A percentile compares a stretch with the other conserved stretches of the same genome.
These are phyloP conservation scores for Hypericum androsaemum DNA, from an alignment of 345 rosid genomes.

Conservation along the genomic window DNA sequence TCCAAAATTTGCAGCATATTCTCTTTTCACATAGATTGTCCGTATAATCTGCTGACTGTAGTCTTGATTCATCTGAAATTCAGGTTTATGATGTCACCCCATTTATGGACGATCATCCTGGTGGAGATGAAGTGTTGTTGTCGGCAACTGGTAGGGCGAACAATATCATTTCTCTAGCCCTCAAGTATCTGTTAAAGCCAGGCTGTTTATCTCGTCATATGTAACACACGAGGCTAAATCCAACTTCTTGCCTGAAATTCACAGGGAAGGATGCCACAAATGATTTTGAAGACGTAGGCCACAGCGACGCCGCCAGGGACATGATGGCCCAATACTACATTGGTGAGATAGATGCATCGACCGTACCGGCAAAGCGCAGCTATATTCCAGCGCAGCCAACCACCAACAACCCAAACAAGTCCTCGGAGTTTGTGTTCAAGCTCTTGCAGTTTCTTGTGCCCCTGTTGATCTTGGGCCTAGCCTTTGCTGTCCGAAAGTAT, in stretches of 20 bases:
- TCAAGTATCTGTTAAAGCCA: too few relatives aligned
- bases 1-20: too few relatives aligned
- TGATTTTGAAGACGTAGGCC: too few relatives aligned
- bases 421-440: conserved; percentile 58
- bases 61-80: conserved; percentile 1
- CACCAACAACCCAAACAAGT: conserved; percentile 41
- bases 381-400: conserved; percentile 47
- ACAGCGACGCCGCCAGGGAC: too few relatives aligned
- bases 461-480: conserved; percentile 70
- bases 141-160: conserved; percentile 61
- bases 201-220: too few relatives aligned
- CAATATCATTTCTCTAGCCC: neutral
- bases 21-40: too few relatives aligned
- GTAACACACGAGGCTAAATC: neutral
- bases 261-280: conserved; percentile 50
- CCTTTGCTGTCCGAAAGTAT: conserved; percentile 56
- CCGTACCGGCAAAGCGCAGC: conserved; percentile 43
- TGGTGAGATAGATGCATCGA: conserved; percentile 45
- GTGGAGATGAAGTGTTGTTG: conserved; percentile 91
- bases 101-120: conserved; percentile 99
- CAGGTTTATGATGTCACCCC: conserved; percentile 94
- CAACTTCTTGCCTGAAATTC: neutral
- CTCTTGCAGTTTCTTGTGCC: conserved; percentile 85
- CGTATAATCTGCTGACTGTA: neutral
- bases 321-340: too few relatives aligned